Percentiles rank a stretch among this genome's conserved stretches.
Evolutionary conservation across 129 eudicot species (phyloP).

Genomic region (Calendula officinalis): DNA sequence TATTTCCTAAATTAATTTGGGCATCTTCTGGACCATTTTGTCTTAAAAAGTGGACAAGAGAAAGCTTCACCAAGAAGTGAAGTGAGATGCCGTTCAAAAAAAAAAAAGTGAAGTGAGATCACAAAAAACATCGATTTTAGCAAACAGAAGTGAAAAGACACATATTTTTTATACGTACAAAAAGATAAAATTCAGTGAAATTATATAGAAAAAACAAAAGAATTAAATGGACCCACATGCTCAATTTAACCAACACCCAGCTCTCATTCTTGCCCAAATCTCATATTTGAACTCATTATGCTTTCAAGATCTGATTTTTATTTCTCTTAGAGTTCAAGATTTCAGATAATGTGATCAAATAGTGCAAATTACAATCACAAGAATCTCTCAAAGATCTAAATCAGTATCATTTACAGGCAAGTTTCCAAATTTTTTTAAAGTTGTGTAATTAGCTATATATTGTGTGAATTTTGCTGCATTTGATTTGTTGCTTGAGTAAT

Average conservation of each 20-base stretch:
- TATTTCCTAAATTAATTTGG: neutral
- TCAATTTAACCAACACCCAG: slow-evolving; percentile 29
- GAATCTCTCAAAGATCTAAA: slow-evolving; percentile 16
- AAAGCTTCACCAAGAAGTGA: slow-evolving; percentile 25
- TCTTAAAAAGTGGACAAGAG: slow-evolving; percentile 11
- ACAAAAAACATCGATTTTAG: slow-evolving; percentile 10
- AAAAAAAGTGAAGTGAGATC: slow-evolving; percentile 24
- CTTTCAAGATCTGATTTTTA: slow-evolving; percentile 44
- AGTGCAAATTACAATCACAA: neutral
- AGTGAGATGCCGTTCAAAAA: too few relatives aligned
- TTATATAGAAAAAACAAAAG: neutral
- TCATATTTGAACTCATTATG: slow-evolving; percentile 26
- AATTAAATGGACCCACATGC: slow-evolving; percentile 37
- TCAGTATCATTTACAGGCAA: slow-evolving; percentile 15
- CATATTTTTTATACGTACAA: neutral
- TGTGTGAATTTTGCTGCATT: slow-evolving; percentile 14
- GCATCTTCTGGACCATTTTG: slow-evolving; percentile 23
- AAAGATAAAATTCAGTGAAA: slow-evolving; percentile 8
- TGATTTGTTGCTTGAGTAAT: slow-evolving; percentile 15
- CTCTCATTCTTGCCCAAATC: slow-evolving; percentile 20
- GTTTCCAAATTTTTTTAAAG: slow-evolving; percentile 4
- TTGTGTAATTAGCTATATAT: neutral
- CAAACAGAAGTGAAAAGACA: neutral
- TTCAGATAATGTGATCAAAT: slow-evolving; percentile 3
- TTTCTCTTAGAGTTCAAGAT: neutral